These are phyloP conservation scores for Rhodotorula sp. DNA, from an alignment of 1,284 basidiomycete species.

Conservation along the genomic window DNA sequence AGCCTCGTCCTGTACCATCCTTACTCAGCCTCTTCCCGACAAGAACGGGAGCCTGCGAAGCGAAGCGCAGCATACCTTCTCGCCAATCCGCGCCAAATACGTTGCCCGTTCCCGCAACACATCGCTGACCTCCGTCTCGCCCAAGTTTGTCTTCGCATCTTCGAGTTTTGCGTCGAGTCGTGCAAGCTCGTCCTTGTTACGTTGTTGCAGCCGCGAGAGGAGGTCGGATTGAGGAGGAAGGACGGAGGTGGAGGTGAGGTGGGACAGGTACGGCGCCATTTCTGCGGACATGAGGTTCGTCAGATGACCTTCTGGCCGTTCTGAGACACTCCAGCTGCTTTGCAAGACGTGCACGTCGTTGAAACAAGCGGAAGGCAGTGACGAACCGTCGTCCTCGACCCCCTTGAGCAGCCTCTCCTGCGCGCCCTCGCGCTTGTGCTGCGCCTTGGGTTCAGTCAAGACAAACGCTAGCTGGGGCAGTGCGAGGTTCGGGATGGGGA, in stretches of 20 bases:
- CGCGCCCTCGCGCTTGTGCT: conserved; percentile 66
- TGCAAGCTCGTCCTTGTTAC: conserved; percentile 73
- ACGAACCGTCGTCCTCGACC: conserved; percentile 79
- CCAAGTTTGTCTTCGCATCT: conserved; percentile 86
- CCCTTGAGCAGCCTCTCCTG: conserved; percentile 67
- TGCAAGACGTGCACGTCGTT: neutral
- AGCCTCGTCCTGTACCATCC: conserved; percentile 62
- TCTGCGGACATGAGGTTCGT: conserved; percentile 52
- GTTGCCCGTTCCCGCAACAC: conserved; percentile 79
- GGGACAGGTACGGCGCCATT: conserved; percentile 68
- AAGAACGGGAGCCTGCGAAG: neutral
- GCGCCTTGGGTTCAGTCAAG: conserved; percentile 63
- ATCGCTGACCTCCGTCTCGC: conserved; percentile 90
- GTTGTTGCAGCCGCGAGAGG: conserved; percentile 67
- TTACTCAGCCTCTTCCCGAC: neutral
- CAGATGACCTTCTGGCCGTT: too few relatives aligned
- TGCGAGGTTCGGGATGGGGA: conserved; percentile 79
- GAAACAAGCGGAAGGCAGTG: neutral
- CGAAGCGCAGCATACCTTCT: conserved; percentile 63
- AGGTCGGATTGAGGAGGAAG: conserved; percentile 48
- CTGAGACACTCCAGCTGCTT: neutral
- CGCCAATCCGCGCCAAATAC: conserved; percentile 85
- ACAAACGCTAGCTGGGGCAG: conserved; percentile 75
- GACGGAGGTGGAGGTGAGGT: conserved; percentile 3
- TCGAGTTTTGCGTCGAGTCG: conserved; percentile 74